Percentiles rank a stretch among this genome's conserved stretches.
These are phyloP conservation scores for Ochromonas danica DNA, from an alignment of 108 stramenopile genomes.

Conservation along the genomic window DNA sequence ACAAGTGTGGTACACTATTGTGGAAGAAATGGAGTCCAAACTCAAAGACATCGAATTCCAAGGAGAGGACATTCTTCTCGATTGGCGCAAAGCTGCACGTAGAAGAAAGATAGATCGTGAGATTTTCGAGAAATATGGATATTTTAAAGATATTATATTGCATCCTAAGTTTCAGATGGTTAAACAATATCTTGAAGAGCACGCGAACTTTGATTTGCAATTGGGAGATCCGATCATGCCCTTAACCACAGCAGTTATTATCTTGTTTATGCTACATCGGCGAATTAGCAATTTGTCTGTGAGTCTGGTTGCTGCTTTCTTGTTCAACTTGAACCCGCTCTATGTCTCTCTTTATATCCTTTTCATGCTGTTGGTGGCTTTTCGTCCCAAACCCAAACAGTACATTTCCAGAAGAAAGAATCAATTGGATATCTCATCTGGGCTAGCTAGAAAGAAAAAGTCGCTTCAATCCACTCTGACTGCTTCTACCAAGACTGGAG, in stretches of 20 bases:
- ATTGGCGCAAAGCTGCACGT: background rate
- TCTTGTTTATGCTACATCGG: background rate
- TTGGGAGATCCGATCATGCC: background rate
- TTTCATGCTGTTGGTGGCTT: background rate
- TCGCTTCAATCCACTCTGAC: background rate
- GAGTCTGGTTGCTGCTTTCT: background rate
- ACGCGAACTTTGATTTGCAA: background rate
- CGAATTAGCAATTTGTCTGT: background rate
- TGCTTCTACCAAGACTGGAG: too few species aligned
- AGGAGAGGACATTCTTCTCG: background rate
- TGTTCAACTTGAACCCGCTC: slow-evolving; percentile 22
- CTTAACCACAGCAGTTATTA: background rate
- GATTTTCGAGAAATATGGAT: background rate
- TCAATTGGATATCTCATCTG: background rate
- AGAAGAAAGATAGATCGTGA: slow-evolving; percentile 1
- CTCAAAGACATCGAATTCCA: background rate
- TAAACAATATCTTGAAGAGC: background rate
- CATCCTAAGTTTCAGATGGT: background rate
- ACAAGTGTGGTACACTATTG: background rate
- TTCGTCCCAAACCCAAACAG: background rate
- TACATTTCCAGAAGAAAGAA: background rate
- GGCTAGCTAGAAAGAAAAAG: background rate
- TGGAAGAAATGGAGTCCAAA: slow-evolving; percentile 6
- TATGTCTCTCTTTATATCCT: background rate
- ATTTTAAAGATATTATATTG: slow-evolving; percentile 12